Base-by-base conservation (phyloP, 331 rosid genomes). In the Acacia pycnantha region DNA sequence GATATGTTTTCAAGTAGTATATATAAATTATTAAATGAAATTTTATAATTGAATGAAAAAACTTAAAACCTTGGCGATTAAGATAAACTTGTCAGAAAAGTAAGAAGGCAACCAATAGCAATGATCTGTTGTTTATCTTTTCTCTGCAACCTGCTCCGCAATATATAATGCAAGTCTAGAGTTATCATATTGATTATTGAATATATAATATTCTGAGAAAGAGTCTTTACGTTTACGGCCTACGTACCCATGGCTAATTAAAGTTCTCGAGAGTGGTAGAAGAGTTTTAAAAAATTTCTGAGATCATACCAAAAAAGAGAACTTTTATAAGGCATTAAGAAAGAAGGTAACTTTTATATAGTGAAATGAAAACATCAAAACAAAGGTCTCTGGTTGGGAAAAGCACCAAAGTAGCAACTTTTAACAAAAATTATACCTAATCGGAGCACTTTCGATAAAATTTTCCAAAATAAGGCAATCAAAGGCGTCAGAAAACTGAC, bases 111-210 rank as follows among this genome's bases (percentile, higher is more conserved):
- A 14, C 14, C 0, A 71, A 71, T 44, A 44, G 59, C 13, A 72
- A 70, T 43, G 65, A 70, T 37, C 67, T 67, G 74, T 46, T 77
- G 69, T 77, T 80, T 53, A 68, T 80, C 56, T 46, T 54, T 24
- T 75, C 48, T 74, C 21, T 66, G 78, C 72, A 51, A 43, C 27
- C 35, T 68, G 44, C 53, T 78, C 76, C 56, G 51, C 19, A 37
- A 37, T 14, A 15, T 50, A 16, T 50, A 44, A 11, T 4, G 18
- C 54, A 41, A 76, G 2, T 37, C 54, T 22, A 37, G 53, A 5
- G 22, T 7, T 0, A 8, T 47, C 14, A 47, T 26, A 37, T 76
- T 24, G 2, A 15, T 31, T 29, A 62, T 41, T 67, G 73, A 50
- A 70, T 64, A 66, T 47, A 59, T 14, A 13, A 14, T 35, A n/a